phyloP scores from a whole-genome alignment of 345 rosid species.

The Fremontodendron californicum region DNA sequence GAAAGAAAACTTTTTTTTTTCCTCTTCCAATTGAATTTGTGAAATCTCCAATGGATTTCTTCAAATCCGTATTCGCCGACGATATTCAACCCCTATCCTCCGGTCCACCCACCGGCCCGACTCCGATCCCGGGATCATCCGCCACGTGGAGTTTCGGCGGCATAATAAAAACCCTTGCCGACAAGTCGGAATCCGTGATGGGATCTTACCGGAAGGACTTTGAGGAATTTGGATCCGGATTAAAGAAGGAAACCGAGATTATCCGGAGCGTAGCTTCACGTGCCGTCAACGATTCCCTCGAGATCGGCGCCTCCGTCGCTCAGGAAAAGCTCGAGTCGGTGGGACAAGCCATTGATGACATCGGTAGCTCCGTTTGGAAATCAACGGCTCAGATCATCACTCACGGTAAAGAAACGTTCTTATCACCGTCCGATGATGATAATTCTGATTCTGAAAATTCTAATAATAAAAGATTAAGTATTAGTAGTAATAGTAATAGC shows the following conservation, averaged over 20 bases:
- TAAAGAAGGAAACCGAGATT: conserved; percentile 59
- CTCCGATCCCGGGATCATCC: background rate
- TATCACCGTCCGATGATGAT: conserved; percentile 24
- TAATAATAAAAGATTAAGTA: background rate
- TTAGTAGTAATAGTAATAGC: background rate
- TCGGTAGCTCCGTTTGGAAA: conserved; percentile 69
- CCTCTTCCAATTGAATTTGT: background rate
- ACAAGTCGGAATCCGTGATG: conserved; percentile 64
- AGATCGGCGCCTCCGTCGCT: conserved; percentile 68
- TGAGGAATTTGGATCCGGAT: conserved; percentile 69
- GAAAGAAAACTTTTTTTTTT: background rate
- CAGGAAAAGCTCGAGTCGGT: conserved; percentile 76
- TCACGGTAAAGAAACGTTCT: conserved; percentile 51
- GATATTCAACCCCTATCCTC: conserved; percentile 19
- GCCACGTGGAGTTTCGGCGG: conserved; percentile 6
- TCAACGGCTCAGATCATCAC: conserved; percentile 68
- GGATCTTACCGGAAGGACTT: conserved; percentile 65
- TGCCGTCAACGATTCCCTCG: conserved; percentile 68
- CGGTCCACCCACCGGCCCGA: background rate
- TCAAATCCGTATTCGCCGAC: conserved; percentile 57
- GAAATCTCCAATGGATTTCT: conserved; percentile 57
- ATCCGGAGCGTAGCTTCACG: conserved; percentile 71
- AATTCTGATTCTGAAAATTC: conserved; percentile 22
- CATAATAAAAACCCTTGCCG: background rate
- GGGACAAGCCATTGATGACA: conserved; percentile 77